phyloP scores from a whole-genome alignment of 179 eudicot species.

The Silene coronaria region DNA sequence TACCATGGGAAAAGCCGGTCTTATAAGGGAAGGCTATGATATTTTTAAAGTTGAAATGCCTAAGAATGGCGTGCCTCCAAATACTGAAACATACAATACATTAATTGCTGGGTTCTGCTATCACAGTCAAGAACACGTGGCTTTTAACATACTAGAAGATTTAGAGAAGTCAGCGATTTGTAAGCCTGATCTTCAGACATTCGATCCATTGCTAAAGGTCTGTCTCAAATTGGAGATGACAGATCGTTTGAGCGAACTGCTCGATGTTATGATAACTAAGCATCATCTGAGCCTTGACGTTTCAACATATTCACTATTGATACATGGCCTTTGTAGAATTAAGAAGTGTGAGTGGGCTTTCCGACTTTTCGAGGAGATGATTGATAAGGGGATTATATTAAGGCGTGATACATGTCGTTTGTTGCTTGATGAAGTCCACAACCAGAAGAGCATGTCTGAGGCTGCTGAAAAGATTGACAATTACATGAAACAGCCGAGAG shows the following conservation, averaged over 20 bases:
- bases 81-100: conserved; percentile 75
- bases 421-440: conserved; percentile 54
- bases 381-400: conserved; percentile 50
- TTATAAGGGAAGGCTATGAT: conserved; percentile 43
- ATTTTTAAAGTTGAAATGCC: conserved; percentile 69
- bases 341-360: conserved; percentile 58
- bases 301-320: conserved; percentile 64
- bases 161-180: conserved; percentile 46
- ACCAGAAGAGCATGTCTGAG: conserved; percentile 43
- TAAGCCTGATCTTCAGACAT: conserved; percentile 76
- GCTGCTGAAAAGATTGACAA: conserved; percentile 55
- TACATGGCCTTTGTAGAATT: conserved; percentile 73
- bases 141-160: conserved; percentile 41
- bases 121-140: conserved; percentile 44
- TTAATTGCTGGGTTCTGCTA: conserved; percentile 68
- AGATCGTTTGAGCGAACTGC: conserved; percentile 38
- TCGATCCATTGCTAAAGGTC: conserved; percentile 68
- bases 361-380: conserved; percentile 65
- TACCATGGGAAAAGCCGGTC: conserved; percentile 59
- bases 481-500: conserved; percentile 47
- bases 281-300: conserved; percentile 72
- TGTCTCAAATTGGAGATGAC: conserved; percentile 49
- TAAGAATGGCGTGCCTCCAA: conserved; percentile 40
- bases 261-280: conserved; percentile 62
- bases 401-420: conserved; percentile 55